Conservation (phyloP, 371 early-diverging fungal species). For the Globomyces sp. region DNA sequence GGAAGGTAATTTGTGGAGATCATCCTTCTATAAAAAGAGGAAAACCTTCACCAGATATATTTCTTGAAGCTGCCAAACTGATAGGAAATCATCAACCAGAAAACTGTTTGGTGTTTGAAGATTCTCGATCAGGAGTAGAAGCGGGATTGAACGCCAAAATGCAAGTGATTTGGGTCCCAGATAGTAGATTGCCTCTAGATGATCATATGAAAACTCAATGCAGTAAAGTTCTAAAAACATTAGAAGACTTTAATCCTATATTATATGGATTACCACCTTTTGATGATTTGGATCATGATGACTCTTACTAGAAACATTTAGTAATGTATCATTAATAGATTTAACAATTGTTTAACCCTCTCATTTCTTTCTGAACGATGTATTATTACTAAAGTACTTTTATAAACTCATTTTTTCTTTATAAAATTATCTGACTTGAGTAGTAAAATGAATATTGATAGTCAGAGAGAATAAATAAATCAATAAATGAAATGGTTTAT, state of each 20-base stretch:
- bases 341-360: too few species aligned
- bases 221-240: slow-evolving; percentile 52
- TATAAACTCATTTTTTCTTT: too few species aligned
- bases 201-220: slow-evolving; percentile 33
- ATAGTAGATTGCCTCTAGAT: slow-evolving; percentile 51
- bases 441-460: too few species aligned
- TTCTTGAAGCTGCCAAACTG: slow-evolving; percentile 63
- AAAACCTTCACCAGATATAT: slow-evolving; percentile 91
- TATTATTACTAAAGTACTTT: too few species aligned
- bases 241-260: slow-evolving; percentile 68
- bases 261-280: slow-evolving; percentile 49
- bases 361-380: too few species aligned
- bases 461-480: too few species aligned
- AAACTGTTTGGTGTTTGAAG: slow-evolving; percentile 90
- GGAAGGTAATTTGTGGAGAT: slow-evolving; percentile 76
- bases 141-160: slow-evolving; percentile 83
- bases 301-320: too few species aligned
- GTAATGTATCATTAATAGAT: too few species aligned
- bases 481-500: too few species aligned
- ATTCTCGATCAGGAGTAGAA: slow-evolving; percentile 77
- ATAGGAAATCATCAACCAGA: slow-evolving; percentile 44
- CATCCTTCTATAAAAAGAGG: slow-evolving; percentile 72
- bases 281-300: too few species aligned
- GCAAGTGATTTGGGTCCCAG: slow-evolving; percentile 83
- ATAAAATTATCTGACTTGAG: too few species aligned